phyloP scores from a whole-genome alignment of 2,329 filamentous ascomycete species.

The Colletotrichum spinosum region DNA sequence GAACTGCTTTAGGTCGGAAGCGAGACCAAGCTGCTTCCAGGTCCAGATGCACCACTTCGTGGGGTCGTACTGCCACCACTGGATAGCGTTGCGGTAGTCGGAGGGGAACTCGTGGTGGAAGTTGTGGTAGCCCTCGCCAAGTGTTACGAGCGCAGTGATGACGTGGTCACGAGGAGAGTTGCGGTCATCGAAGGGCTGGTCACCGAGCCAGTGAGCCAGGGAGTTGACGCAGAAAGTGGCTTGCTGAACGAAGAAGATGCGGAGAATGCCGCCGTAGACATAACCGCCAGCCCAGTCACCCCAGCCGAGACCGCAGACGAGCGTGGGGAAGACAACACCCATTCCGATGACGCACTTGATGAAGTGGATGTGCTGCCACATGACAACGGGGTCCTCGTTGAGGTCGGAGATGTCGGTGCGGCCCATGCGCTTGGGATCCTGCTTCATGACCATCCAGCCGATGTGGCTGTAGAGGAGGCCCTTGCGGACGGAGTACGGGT shows the following conservation, averaged over 20 bases:
- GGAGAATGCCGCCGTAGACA: constrained; percentile 86
- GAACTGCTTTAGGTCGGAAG: constrained; percentile 91
- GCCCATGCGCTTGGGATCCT: constrained; percentile 90
- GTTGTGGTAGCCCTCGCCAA: constrained; percentile 93
- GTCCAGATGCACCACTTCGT: constrained; percentile 91
- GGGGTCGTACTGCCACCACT: constrained; percentile 92
- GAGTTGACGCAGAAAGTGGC: constrained; percentile 95
- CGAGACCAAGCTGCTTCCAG: constrained; percentile 87
- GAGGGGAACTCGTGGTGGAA: constrained; percentile 96
- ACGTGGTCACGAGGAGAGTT: constrained; percentile 91
- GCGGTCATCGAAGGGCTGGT: constrained; percentile 92
- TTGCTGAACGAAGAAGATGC: constrained; percentile 91
- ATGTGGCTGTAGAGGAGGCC: constrained; percentile 83
- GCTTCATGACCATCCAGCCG: constrained; percentile 94
- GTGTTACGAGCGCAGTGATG: constrained; percentile 85
- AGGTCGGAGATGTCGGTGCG: constrained; percentile 90
- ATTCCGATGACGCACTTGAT: constrained; percentile 83
- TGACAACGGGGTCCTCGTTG: constrained; percentile 86
- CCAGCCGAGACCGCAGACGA: constrained; percentile 83
- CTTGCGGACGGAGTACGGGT: constrained; percentile 92
- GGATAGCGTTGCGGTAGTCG: constrained; percentile 91
- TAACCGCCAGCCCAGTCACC: constrained; percentile 85
- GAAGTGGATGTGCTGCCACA: constrained; percentile 91
- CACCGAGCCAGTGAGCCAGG: constrained; percentile 89
- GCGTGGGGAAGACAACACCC: constrained; percentile 79